Conservation (phyloP, 345 rosid species). For the Physaria fendleri region DNA sequence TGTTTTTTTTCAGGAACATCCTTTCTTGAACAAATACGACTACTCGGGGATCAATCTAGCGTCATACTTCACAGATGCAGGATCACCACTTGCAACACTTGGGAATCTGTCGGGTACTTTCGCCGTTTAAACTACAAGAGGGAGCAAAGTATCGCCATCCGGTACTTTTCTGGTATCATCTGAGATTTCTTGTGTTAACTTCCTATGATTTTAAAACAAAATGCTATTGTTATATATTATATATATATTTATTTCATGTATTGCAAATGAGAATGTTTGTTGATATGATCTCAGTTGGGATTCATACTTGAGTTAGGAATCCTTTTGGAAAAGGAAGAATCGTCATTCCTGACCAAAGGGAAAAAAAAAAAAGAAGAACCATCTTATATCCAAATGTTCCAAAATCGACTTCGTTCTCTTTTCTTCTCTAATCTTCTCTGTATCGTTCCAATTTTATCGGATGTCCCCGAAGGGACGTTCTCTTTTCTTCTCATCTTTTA, state of each 20-base stretch:
- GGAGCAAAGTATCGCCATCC: conserved; percentile 8
- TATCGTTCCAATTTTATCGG: too few relatives aligned
- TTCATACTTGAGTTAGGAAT: conserved; percentile 4
- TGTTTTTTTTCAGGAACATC: conserved; percentile 74
- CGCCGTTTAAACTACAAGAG: conserved; percentile 9
- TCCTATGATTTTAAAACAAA: not conserved
- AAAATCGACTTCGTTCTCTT: not conserved
- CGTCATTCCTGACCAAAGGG: too few relatives aligned
- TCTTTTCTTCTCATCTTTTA: not conserved
- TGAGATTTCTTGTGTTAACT: conserved; percentile 4
- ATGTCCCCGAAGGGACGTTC: too few relatives aligned
- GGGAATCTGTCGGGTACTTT: conserved; percentile 40
- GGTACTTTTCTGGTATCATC: conserved; percentile 7
- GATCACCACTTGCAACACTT: conserved; percentile 88
- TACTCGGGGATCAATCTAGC: conserved; percentile 59
- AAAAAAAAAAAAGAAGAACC: too few relatives aligned
- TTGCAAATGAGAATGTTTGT: conserved; percentile 1
- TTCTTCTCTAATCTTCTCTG: too few relatives aligned
- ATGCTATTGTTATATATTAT: not conserved
- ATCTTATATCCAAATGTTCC: not conserved
- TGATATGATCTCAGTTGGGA: not conserved
- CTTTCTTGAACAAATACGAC: conserved; percentile 63
- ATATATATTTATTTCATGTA: not conserved
- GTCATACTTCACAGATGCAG: conserved; percentile 77
- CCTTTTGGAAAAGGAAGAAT: not conserved